These are phyloP conservation scores for Salicornia ramosissima DNA, from an alignment of 148 eudicot species.

Conservation along the genomic window DNA sequence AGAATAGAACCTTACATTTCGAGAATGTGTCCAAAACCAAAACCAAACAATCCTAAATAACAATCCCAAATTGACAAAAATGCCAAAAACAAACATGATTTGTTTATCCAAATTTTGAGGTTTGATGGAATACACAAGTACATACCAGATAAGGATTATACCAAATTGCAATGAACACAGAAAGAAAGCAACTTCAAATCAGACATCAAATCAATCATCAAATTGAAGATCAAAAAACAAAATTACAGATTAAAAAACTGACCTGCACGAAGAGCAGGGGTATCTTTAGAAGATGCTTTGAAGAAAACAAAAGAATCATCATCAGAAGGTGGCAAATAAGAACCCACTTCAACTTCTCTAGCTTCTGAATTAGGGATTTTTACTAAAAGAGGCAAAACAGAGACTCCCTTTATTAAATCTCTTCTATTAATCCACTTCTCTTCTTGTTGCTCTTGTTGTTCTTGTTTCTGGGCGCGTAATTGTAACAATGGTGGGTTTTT, in stretches of 20 bases:
- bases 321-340: conserved; percentile 57
- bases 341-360: conserved; percentile 71
- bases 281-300: conserved; percentile 81
- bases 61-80: no score
- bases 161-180: no score
- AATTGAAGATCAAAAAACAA: no score
- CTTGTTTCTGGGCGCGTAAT: conserved; percentile 11
- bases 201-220: no score
- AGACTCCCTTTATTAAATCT: conserved; percentile 50
- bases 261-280: conserved; percentile 99
- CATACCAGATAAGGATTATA: no score
- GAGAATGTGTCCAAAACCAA: no score
- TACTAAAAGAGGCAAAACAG: conserved; percentile 29
- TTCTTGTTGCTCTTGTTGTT: conserved; percentile 18
- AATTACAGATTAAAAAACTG: neutral
- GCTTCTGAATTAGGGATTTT: conserved; percentile 37
- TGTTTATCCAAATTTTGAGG: no score
- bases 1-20: no score
- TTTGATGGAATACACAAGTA: no score
- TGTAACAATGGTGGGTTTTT: conserved; percentile 16
- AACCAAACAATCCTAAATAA: no score
- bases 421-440: conserved; percentile 39
- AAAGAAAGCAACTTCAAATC: no score
- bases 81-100: no score
- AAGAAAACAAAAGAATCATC: conserved; percentile 82